Evolutionary conservation across 257 asterid genomes (phyloP).

Genomic region (Solanum etuberosum): DNA sequence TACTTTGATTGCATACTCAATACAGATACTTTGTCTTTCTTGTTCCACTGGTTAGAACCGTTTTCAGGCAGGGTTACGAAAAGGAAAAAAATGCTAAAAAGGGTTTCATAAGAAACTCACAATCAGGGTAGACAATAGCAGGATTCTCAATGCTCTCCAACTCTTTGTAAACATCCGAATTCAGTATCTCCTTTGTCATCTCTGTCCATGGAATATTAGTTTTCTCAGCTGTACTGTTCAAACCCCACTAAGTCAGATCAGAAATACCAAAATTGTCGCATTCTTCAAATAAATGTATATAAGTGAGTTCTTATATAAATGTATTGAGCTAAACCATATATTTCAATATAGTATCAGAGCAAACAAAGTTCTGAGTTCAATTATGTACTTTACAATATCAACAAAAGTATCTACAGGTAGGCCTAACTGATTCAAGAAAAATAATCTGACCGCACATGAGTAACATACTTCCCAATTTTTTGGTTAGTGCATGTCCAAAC

Average conservation of each 20-base stretch:
- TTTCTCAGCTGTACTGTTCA: conserved; percentile 93
- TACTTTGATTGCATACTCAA: background rate
- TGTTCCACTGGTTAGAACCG: background rate
- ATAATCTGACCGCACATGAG: background rate
- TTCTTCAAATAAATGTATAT: background rate
- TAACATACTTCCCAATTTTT: background rate
- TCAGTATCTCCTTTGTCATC: conserved; percentile 73
- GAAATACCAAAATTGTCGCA: background rate
- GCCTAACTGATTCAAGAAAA: background rate
- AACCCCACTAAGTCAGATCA: background rate
- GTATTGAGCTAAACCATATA: background rate
- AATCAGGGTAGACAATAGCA: conserved; percentile 75
- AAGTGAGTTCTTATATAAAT: background rate
- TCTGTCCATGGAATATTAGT: conserved; percentile 84
- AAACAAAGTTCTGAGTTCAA: background rate
- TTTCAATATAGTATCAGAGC: background rate
- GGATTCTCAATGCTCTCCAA: conserved; percentile 50
- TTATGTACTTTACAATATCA: background rate
- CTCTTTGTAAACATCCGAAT: conserved; percentile 77
- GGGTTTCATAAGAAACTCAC: conserved; percentile 27
- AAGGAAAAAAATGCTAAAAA: background rate
- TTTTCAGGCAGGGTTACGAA: background rate
- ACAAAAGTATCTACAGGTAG: background rate
- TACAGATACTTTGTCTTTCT: background rate
- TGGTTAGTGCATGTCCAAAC: background rate